These are phyloP conservation scores for Leptographium galeiforme DNA, from an alignment of 2,329 filamentous ascomycete species.

Conservation along the genomic window DNA sequence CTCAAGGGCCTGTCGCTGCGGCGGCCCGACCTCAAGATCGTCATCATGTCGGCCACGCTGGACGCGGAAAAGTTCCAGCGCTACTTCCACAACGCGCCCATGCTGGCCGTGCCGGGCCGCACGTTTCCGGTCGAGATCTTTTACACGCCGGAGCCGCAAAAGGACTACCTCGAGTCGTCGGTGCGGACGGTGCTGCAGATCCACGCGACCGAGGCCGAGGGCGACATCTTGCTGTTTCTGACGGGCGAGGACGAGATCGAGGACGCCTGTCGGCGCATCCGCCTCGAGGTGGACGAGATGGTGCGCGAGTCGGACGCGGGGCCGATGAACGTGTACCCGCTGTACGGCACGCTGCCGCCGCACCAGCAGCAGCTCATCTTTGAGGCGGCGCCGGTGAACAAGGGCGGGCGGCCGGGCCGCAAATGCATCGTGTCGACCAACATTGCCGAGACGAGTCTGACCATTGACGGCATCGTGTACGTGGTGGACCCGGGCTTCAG, in stretches of 20 bases:
- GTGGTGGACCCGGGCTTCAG: slow-evolving; percentile 99
- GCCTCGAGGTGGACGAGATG: slow-evolving; percentile 82
- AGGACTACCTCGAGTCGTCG: slow-evolving; percentile 92
- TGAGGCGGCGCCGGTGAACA: slow-evolving; percentile 66
- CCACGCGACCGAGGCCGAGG: slow-evolving; percentile 81
- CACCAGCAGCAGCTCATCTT: slow-evolving; percentile 93
- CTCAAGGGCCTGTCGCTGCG: slow-evolving; percentile 78
- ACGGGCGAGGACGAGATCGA: slow-evolving; percentile 99
- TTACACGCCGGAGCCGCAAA: slow-evolving; percentile 91
- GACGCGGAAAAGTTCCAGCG: slow-evolving; percentile 96
- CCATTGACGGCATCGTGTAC: slow-evolving; percentile 97
- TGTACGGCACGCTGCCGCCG: slow-evolving; percentile 88
- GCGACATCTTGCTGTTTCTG: slow-evolving; percentile 86
- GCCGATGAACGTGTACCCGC: slow-evolving; percentile 77
- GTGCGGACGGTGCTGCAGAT: slow-evolving; percentile 93
- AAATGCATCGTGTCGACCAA: slow-evolving; percentile 94
- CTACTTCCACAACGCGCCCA: slow-evolving; percentile 89
- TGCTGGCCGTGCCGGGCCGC: slow-evolving; percentile 86
- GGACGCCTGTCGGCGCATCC: slow-evolving; percentile 86
- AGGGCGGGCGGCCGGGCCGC: slow-evolving; percentile 73
- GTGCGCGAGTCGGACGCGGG: slow-evolving; percentile 82
- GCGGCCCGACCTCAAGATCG: slow-evolving; percentile 85
- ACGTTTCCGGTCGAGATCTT: slow-evolving; percentile 97
- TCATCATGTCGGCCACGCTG: slow-evolving; percentile 96
- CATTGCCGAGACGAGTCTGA: slow-evolving; percentile 94